Percentiles rank a stretch among this genome's conserved stretches.
Conservation (phyloP, 768 basidiomycete genomes). For the Tulasnella sp. region DNA sequence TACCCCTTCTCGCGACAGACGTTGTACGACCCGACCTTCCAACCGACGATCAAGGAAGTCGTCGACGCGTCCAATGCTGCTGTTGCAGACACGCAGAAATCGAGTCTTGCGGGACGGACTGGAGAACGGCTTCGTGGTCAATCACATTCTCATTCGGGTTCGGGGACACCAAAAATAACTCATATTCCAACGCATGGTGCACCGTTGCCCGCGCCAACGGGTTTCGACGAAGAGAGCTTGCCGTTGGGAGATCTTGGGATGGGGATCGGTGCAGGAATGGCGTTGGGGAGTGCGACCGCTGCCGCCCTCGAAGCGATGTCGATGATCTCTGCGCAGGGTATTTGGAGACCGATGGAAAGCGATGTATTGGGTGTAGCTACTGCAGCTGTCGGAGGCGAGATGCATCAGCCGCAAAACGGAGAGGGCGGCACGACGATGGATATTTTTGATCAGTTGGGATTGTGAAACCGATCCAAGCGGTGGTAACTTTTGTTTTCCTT, state of each 20-base stretch:
- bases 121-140: neutral
- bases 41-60: slow-evolving; percentile 1
- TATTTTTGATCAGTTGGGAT: slow-evolving; percentile 14
- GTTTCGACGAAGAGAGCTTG: neutral
- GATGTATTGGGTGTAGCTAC: neutral
- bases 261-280: slow-evolving; percentile 1
- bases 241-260: neutral
- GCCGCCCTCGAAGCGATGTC: neutral
- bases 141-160: neutral
- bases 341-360: slow-evolving; percentile 1
- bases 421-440: neutral
- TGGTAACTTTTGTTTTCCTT: no score
- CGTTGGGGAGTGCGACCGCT: neutral
- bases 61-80: neutral
- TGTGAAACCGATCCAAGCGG: slow-evolving; percentile 1
- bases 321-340: slow-evolving; percentile 13
- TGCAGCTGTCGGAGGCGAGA: neutral
- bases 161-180: neutral
- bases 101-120: slow-evolving; percentile 1
- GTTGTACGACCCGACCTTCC: slow-evolving; percentile 12
- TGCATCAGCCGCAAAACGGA: no score
- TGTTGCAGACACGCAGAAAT: neutral
- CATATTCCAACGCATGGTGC: slow-evolving; percentile 5
- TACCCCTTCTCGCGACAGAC: slow-evolving; percentile 11
- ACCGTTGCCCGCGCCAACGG: neutral